Percentiles rank a stretch among this genome's conserved stretches.
Conservation (phyloP, 495 filamentous ascomycete genomes). For the Talaromyces stipitatus region DNA sequence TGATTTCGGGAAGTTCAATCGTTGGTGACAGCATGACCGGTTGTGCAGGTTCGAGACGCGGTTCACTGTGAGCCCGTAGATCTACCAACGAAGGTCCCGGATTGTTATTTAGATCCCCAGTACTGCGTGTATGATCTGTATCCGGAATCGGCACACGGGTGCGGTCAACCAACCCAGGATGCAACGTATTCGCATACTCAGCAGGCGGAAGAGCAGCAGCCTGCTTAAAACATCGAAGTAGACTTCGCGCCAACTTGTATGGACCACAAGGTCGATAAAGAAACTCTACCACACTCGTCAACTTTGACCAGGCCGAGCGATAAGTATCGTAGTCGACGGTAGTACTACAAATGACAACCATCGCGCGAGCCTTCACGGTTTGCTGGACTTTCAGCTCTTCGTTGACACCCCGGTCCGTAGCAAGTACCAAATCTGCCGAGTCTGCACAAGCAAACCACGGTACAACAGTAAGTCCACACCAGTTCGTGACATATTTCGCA, state of each 20-base stretch:
- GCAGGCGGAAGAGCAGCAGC: constrained; percentile 10
- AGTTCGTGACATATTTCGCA: constrained; percentile 28
- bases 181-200: constrained; percentile 1
- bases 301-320: constrained; percentile 21
- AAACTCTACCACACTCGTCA: constrained; percentile 31
- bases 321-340: constrained; percentile 23
- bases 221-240: constrained; percentile 27
- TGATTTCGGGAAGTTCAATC: background rate
- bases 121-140: background rate
- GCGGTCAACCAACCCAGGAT: background rate
- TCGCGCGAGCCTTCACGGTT: constrained; percentile 15
- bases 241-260: constrained; percentile 54
- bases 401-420: constrained; percentile 28
- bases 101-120: background rate
- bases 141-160: background rate
- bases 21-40: background rate
- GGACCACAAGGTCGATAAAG: constrained; percentile 52
- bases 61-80: background rate
- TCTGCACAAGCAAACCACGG: constrained; percentile 18
- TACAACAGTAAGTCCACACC: constrained; percentile 39
- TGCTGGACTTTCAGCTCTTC: constrained; percentile 8
- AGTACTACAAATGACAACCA: constrained; percentile 31
- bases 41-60: background rate
- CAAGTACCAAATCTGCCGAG: constrained; percentile 31
- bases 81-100: background rate